Base-by-base conservation (phyloP, 495 filamentous ascomycete genomes). In the Penicillium nucicola region DNA sequence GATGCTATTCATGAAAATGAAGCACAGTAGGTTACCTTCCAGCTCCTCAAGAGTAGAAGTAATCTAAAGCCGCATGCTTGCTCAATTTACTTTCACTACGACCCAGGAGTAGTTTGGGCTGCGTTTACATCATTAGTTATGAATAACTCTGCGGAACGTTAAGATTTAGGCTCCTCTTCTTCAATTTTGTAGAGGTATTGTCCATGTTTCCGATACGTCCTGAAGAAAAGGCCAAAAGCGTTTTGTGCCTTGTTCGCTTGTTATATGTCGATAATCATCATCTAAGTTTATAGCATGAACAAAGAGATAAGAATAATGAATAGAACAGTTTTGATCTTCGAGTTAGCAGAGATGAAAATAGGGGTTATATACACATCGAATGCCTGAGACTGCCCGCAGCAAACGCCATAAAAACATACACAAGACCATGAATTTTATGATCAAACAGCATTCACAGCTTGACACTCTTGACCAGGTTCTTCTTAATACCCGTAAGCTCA, bases 401-500 rank as follows among this genome's bases (percentile, higher is more conserved):
- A 47, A 61, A 72, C 65, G 64, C 69, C 71, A 49, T 53, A 42
- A 47, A 45, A 53, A 50, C 61, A 57, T 50, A 62, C 59, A 56
- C 57, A 64, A 46, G 43, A 47, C 20, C 35, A 39, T 50, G 33
- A 55, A 53, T 43, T 53, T 53, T 53, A 45, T 45, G 28, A 28
- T 39, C 41, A 49, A 35, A 37, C 39, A 40, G 37, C 34, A 7
- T 40, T 62, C 60, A 92, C 65, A 98, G 74, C 78, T 95, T 98
- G 59, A 85, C 77, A 82, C 89, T 92, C 84, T 90, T 96, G 61
- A 97, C 86, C 70, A 98, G 64, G 37, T 86, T 86, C 60, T 82
- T 88, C 78, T 96, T 97, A 66, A 98, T 95, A 79, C 93, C 93
- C 42, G 92, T 96, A 78, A 87, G 67, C 71, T 98, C 93, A 68